These are phyloP conservation scores for Hericium alpestre DNA, from an alignment of 768 basidiomycete species.

Conservation along the genomic window DNA sequence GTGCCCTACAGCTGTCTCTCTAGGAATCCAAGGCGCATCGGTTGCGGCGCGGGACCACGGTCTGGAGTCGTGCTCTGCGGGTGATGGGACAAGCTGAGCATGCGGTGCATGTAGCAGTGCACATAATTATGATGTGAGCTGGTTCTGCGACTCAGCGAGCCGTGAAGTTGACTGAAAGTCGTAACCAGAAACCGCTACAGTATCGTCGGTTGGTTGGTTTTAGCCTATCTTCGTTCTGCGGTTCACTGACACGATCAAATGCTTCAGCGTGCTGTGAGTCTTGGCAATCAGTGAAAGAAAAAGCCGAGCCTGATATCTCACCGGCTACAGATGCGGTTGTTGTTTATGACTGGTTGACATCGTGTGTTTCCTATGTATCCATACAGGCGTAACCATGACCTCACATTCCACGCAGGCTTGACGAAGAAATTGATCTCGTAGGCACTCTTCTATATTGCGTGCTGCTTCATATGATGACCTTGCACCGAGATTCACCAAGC, in stretches of 20 bases:
- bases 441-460: neutral
- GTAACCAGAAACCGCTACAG: neutral
- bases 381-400: too few relatives aligned
- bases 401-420: neutral
- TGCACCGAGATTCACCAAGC: neutral
- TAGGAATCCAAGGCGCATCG: too few relatives aligned
- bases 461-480: neutral
- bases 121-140: neutral
- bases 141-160: neutral
- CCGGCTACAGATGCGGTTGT: slow-evolving; percentile 4
- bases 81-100: neutral
- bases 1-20: too few relatives aligned
- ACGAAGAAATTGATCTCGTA: neutral
- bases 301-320: neutral
- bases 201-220: neutral
- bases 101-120: neutral
- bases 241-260: neutral
- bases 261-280: neutral
- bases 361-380: slow-evolving; percentile 2
- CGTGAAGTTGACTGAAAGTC: neutral
- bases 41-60: too few relatives aligned
- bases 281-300: neutral
- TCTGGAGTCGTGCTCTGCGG: too few relatives aligned
- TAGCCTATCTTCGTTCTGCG: neutral
- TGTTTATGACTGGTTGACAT: slow-evolving; percentile 13